These are phyloP conservation scores for Silene vulgaris DNA, from an alignment of 179 eudicot genomes.

Conservation along the genomic window DNA sequence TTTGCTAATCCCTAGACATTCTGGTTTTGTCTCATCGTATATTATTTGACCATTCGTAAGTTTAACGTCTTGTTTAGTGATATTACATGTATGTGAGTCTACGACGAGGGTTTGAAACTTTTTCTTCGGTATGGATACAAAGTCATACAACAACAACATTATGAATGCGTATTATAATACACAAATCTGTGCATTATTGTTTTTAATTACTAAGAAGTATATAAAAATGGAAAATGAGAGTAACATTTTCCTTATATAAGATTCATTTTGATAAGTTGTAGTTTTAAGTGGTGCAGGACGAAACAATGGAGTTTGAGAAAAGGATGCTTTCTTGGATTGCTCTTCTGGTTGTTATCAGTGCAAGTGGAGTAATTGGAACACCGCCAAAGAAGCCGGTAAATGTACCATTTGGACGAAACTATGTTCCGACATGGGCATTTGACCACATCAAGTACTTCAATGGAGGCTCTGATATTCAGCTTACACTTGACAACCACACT, in stretches of 20 bases:
- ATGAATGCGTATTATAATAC: background rate
- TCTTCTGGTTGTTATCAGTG: conserved; percentile 6
- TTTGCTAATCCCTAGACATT: too few relatives aligned
- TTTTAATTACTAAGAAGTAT: background rate
- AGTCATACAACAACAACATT: too few relatives aligned
- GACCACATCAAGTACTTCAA: conserved; percentile 65
- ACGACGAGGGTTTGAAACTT: too few relatives aligned
- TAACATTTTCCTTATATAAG: too few relatives aligned
- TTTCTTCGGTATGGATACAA: too few relatives aligned
- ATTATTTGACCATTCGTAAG: too few relatives aligned
- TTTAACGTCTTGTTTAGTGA: too few relatives aligned
- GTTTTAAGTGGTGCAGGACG: background rate
- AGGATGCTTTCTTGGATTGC: conserved; percentile 6
- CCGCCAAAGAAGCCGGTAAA: conserved; percentile 41
- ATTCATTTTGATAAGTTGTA: background rate
- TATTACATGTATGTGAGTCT: too few relatives aligned
- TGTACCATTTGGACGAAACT: conserved; percentile 63
- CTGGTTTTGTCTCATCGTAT: too few relatives aligned
- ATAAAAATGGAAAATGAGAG: background rate
- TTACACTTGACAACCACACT: conserved; percentile 45
- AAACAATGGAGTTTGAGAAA: conserved; percentile 6
- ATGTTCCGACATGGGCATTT: conserved; percentile 65
- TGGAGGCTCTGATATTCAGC: conserved; percentile 66
- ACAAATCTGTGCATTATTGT: background rate
- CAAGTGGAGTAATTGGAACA: conserved; percentile 32